These are phyloP conservation scores for Golubevia pallescens DNA, from an alignment of 1,284 basidiomycete genomes.

Conservation along the genomic window DNA sequence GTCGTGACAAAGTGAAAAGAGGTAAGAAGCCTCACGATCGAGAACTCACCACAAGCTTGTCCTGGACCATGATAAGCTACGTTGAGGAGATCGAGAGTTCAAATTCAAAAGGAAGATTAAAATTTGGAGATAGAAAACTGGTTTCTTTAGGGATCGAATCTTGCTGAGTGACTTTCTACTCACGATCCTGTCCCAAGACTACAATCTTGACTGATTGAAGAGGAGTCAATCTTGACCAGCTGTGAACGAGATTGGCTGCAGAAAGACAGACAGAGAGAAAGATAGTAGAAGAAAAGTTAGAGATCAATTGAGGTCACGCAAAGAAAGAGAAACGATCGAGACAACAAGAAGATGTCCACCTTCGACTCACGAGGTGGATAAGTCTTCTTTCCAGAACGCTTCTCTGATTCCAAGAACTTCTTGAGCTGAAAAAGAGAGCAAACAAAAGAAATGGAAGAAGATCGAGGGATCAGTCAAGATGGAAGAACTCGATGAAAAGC, in stretches of 20 bases:
- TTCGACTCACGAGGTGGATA: constrained; percentile 38
- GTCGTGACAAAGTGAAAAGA: too few relatives aligned
- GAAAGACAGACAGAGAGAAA: not conserved
- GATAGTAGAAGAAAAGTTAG: not conserved
- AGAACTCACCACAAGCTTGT: constrained; percentile 53
- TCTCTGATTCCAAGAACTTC: constrained; percentile 40
- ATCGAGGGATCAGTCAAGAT: not conserved
- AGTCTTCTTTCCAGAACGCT: constrained; percentile 29
- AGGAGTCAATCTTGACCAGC: constrained; percentile 57
- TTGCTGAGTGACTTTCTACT: too few relatives aligned
- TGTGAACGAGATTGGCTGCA: constrained; percentile 38
- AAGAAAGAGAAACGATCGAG: not conserved
- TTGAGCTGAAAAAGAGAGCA: constrained; percentile 26
- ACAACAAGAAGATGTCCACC: not conserved
- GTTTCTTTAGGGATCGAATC: too few relatives aligned
- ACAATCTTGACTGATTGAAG: constrained; percentile 52
- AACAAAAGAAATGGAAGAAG: not conserved
- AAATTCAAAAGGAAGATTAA: not conserved
- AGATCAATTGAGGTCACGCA: not conserved
- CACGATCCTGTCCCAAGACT: constrained; percentile 49
- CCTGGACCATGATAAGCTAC: constrained; percentile 48
- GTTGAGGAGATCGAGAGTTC: constrained; percentile 2
- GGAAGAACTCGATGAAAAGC: not conserved
- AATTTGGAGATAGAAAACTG: not conserved
- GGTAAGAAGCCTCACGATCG: too few relatives aligned